Evolutionary conservation across 371 early-diverging fungal species (phyloP).

Genomic region (Mortierella sp.): DNA sequence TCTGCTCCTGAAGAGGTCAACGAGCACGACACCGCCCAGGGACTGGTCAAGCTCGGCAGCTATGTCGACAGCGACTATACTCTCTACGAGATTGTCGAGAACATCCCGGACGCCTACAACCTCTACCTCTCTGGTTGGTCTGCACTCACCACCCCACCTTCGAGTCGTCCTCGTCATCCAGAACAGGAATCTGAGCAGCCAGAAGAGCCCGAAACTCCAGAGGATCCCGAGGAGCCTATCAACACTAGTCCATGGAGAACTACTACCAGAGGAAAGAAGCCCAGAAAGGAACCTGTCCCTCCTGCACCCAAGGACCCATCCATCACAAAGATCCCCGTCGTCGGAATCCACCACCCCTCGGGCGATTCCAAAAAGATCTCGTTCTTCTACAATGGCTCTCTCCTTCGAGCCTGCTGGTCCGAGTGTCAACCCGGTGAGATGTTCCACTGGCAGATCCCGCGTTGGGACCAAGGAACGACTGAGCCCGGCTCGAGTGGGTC

Average conservation of each 20-base stretch:
- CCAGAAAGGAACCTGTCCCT: conserved; percentile 8
- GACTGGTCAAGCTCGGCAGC: conserved; percentile 56
- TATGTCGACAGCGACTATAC: conserved; percentile 57
- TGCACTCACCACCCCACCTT: conserved; percentile 29
- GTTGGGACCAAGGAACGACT: conserved; percentile 58
- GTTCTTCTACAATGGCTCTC: conserved; percentile 48
- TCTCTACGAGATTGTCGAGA: conserved; percentile 64
- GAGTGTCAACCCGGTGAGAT: conserved; percentile 42
- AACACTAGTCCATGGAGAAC: conserved; percentile 24
- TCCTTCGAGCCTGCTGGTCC: conserved; percentile 57
- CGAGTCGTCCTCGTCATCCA: conserved; percentile 18
- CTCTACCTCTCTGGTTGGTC: conserved; percentile 66
- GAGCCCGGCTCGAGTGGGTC: conserved; percentile 69
- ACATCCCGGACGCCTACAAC: conserved; percentile 63
- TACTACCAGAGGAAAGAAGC: conserved; percentile 10
- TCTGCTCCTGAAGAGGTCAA: conserved; percentile 31
- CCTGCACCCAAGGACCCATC: conserved; percentile 8
- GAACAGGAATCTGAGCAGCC: background rate
- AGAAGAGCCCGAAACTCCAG: background rate
- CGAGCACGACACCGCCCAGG: conserved; percentile 61
- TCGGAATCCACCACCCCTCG: conserved; percentile 66
- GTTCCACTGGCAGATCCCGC: conserved; percentile 52
- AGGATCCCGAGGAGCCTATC: background rate
- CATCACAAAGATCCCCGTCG: conserved; percentile 40
- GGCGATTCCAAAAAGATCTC: conserved; percentile 67